Evolutionary conservation across 2,329 filamentous ascomycete genomes (phyloP).

Genomic region (Davidsoniella australis): DNA sequence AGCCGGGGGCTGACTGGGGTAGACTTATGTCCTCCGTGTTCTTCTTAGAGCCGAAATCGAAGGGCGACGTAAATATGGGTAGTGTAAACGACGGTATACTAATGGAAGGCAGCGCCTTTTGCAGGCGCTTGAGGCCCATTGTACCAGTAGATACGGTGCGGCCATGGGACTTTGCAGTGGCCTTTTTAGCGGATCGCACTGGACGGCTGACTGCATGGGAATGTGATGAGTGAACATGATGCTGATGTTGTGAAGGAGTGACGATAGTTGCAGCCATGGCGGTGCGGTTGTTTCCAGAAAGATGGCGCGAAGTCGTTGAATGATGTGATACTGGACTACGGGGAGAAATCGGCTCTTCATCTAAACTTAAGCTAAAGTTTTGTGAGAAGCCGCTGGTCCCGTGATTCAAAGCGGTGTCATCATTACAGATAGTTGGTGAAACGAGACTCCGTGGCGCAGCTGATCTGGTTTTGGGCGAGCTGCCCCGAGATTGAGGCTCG

Average conservation of each 20-base stretch:
- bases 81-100: slow-evolving; percentile 5
- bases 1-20: slow-evolving; percentile 19
- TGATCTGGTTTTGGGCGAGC: background rate
- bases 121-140: background rate
- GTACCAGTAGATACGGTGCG: slow-evolving; percentile 5
- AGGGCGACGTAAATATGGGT: slow-evolving; percentile 5
- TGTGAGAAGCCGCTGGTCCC: background rate
- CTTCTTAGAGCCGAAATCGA: slow-evolving; percentile 6
- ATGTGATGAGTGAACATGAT: too few species aligned
- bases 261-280: background rate
- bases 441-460: background rate
- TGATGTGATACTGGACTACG: background rate
- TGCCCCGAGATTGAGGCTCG: too few species aligned
- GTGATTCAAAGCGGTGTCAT: background rate
- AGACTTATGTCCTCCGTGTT: background rate
- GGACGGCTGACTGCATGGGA: background rate
- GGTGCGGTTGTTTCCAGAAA: background rate
- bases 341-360: background rate
- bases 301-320: background rate
- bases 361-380: background rate
- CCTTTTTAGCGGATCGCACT: background rate
- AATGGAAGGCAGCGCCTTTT: slow-evolving; percentile 4
- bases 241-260: background rate
- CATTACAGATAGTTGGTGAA: background rate
- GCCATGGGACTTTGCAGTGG: background rate